Evolutionary conservation across 2,329 filamentous ascomycete species (phyloP).

Genomic region (Cryphonectria naterciae): DNA sequence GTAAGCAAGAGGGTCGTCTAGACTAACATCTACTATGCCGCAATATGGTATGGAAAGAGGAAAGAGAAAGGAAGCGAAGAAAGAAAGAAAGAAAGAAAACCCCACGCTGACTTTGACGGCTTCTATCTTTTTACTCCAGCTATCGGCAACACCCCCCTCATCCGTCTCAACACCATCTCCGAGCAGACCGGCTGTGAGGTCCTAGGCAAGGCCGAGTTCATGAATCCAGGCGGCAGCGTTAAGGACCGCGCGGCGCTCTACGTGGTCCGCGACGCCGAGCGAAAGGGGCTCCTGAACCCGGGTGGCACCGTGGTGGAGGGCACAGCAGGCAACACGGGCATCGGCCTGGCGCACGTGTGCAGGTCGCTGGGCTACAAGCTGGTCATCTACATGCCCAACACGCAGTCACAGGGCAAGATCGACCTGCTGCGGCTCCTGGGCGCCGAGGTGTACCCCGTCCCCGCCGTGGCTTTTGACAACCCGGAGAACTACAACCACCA

Average conservation of each 20-base stretch:
- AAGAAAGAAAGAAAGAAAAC: no score
- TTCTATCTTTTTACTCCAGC: slow-evolving; percentile 55
- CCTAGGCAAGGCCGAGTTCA: slow-evolving; percentile 96
- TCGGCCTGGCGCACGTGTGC: slow-evolving; percentile 96
- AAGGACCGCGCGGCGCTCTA: slow-evolving; percentile 96
- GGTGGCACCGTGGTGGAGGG: slow-evolving; percentile 97
- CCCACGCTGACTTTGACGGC: background rate
- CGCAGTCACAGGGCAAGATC: slow-evolving; percentile 96
- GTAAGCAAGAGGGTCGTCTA: slow-evolving; percentile 51
- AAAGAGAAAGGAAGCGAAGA: no score
- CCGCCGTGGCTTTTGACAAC: slow-evolving; percentile 93
- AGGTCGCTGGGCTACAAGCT: slow-evolving; percentile 88
- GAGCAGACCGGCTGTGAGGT: slow-evolving; percentile 91
- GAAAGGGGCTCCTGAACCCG: slow-evolving; percentile 77
- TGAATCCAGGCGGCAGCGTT: slow-evolving; percentile 94
- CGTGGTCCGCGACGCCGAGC: slow-evolving; percentile 92
- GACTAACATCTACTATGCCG: background rate
- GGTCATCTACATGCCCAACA: slow-evolving; percentile 99
- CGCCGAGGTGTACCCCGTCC: slow-evolving; percentile 94
- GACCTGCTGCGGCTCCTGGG: slow-evolving; percentile 88
- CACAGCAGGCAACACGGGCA: slow-evolving; percentile 96
- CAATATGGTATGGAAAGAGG: background rate
- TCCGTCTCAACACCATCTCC: slow-evolving; percentile 85
- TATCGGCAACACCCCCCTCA: slow-evolving; percentile 96
- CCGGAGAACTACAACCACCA: slow-evolving; percentile 98